Evolutionary conservation across 108 stramenopile species (phyloP), one percentile per base, ranked within the genome.

Genomic region (Chaetoceros tenuissimus): DNA sequence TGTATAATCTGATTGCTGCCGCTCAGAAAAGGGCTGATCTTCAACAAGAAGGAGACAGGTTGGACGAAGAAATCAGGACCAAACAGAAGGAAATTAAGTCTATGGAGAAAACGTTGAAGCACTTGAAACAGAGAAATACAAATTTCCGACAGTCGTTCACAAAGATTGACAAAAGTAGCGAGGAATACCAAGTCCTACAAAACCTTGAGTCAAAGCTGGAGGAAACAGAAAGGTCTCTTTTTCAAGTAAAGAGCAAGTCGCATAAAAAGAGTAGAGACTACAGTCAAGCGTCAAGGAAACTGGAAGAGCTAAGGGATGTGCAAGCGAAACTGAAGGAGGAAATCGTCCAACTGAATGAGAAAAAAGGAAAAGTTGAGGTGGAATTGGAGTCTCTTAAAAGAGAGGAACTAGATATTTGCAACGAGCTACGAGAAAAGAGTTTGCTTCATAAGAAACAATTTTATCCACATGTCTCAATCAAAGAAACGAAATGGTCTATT

Each of bases 21-120:
- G 92, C 92, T 17, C 89, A 94, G 74, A 78, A 63, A 68, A 68
- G 87, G 49, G 89, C 88, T 57, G 92, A 94, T 64, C 62, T 94
- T 34, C 92, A 91, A 72, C 62, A 82, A 28, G 69, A 84, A 59
- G 92, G 92, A 8, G 89, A 94, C 55, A 68, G 78, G 60, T 74
- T 94, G 13, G 87, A 94, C 51, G 73, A 63, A 27, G 74, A 79
- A 29, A 86, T 94, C 52, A 55, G 69, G 28, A 61, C 57, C 48
- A 66, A 79, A 24, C 77, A 81, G 61, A 53, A 65, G 29, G 85
- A 86, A 55, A 74, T 81, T 24, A 51, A 66, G 23, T 81, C 85
- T 0, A 61, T 86, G 26, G 55, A 74, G 48, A 68, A 43, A 45
- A 86, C 85, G 5, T 60, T 86, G 40, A 46, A 66, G 20, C 65